Evolutionary conservation across 2,329 filamentous ascomycete genomes (phyloP).

Genomic region (Seiridium cupressi): DNA sequence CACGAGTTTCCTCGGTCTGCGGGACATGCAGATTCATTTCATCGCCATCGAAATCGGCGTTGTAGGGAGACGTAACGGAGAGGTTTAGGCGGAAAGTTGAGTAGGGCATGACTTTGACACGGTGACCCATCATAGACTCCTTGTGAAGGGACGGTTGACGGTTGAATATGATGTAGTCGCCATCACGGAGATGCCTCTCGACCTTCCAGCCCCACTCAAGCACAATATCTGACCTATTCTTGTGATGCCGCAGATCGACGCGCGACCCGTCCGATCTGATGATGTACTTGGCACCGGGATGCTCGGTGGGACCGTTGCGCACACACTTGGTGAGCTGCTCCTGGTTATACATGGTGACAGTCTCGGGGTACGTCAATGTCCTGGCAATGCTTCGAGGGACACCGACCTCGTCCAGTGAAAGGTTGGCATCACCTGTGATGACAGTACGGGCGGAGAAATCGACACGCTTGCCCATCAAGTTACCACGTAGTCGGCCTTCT

Average conservation of each 20-base stretch:
- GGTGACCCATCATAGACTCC: slow-evolving; percentile 99
- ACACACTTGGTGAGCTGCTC: slow-evolving; percentile 86
- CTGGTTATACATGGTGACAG: slow-evolving; percentile 97
- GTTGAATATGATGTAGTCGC: slow-evolving; percentile 99
- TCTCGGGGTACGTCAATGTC: slow-evolving; percentile 93
- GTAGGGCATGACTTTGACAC: slow-evolving; percentile 96
- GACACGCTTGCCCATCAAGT: slow-evolving; percentile 99
- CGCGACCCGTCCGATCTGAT: slow-evolving; percentile 90
- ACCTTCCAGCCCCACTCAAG: slow-evolving; percentile 98
- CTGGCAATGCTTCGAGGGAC: slow-evolving; percentile 91
- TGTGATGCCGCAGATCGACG: slow-evolving; percentile 92
- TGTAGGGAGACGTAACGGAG: slow-evolving; percentile 97
- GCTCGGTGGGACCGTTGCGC: slow-evolving; percentile 89
- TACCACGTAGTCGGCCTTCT: slow-evolving; percentile 94
- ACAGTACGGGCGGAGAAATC: slow-evolving; percentile 99
- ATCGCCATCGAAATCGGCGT: slow-evolving; percentile 99
- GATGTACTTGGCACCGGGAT: slow-evolving; percentile 95
- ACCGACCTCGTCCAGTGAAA: slow-evolving; percentile 95
- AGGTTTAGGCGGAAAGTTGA: slow-evolving; percentile 97
- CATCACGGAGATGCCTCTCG: slow-evolving; percentile 92
- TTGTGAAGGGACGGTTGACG: slow-evolving; percentile 99
- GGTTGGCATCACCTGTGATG: slow-evolving; percentile 96
- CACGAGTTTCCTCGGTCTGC: slow-evolving; percentile 93
- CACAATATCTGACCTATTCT: slow-evolving; percentile 79
- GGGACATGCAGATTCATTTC: slow-evolving; percentile 99